Base-by-base conservation (phyloP, 1,139 yeast genomes). In the Diutina ranongensis region DNA sequence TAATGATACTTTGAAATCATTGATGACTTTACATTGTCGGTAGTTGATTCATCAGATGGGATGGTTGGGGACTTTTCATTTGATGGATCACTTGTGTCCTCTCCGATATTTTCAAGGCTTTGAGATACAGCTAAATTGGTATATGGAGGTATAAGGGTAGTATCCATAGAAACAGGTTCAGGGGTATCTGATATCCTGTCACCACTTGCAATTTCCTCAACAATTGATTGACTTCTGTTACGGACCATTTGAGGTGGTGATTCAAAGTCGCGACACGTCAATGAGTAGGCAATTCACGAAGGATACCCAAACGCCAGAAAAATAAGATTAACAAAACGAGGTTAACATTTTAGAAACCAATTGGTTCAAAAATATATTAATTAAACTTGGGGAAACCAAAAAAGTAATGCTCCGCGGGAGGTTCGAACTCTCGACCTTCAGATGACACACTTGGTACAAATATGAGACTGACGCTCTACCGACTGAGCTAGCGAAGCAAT, bases 191-290 rank as follows among this genome's bases (percentile, higher is more conserved):
- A 31, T 25, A 38, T 25, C 12, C 21, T 15, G 13, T 38, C 32
- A 7, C 32, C 32, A 22, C 42, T 38, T n/a, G 42, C 42, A 3
- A 38, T 38, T 16, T 38, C 32, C 32, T 38, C 42, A 15, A 38
- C 42, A 38, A 38, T 38, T 22, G 42, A 25, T 12, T 38, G 42
- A 12, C 42, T 22, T 16, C 42, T 9, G 20, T 38, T 38, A 4
- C 42, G 28, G n/a, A 21, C 42, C 42, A 38, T 38, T 35, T 9
- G 20, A 35, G 18, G 20, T 35, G 22, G 38, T 35, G 38, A 20
- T n/a, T n/a, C n/a, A 15, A 10, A 18, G 38, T 35, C 21, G 40
- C 40, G 40, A 31, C 40, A 13, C 40, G 22, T 21, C 9, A n/a
- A 25, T 25, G 5, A n/a, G n/a, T n/a, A n/a, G n/a, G n/a, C n/a